These are phyloP conservation scores for Trichoderma sp. DNA, from an alignment of 2,329 filamentous ascomycete genomes.

Conservation along the genomic window DNA sequence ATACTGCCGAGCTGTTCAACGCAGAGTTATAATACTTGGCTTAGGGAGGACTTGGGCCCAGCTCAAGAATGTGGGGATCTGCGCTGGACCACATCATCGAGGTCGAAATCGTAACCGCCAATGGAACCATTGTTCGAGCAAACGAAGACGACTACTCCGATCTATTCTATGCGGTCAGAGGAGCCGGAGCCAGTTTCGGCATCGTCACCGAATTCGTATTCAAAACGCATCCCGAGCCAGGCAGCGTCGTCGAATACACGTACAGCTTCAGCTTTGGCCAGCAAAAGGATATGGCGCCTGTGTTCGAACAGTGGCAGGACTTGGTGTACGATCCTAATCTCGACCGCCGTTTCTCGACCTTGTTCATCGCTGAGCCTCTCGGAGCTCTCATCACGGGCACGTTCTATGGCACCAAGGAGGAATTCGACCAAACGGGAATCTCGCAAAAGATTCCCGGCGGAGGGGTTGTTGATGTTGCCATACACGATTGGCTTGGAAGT, in stretches of 20 bases:
- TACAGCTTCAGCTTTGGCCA: constrained; percentile 55
- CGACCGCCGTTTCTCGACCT: constrained; percentile 59
- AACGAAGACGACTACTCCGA: constrained; percentile 52
- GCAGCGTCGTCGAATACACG: constrained; percentile 58
- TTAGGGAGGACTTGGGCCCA: constrained; percentile 59
- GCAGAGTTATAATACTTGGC: constrained; percentile 1
- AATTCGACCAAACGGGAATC: constrained; percentile 57
- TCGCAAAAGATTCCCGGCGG: constrained; percentile 48
- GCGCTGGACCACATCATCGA: constrained; percentile 57
- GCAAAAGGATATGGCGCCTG: constrained; percentile 48
- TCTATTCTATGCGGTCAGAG: constrained; percentile 59
- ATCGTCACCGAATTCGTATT: constrained; percentile 60
- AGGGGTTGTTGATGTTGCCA: constrained; percentile 46
- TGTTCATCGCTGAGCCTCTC: constrained; percentile 56
- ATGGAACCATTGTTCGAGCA: constrained; percentile 53
- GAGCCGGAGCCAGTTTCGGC: constrained; percentile 58
- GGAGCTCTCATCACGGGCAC: constrained; percentile 60
- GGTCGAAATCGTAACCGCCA: constrained; percentile 58
- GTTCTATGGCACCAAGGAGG: constrained; percentile 60
- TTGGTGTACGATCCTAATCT: constrained; percentile 56
- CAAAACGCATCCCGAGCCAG: constrained; percentile 57
- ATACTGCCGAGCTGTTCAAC: neutral
- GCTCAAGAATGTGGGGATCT: constrained; percentile 61
- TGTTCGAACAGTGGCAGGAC: constrained; percentile 61
- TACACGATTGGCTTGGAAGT: constrained; percentile 64